Conservation (phyloP, 805 yeast genomes). For the Candida saitoana region DNA sequence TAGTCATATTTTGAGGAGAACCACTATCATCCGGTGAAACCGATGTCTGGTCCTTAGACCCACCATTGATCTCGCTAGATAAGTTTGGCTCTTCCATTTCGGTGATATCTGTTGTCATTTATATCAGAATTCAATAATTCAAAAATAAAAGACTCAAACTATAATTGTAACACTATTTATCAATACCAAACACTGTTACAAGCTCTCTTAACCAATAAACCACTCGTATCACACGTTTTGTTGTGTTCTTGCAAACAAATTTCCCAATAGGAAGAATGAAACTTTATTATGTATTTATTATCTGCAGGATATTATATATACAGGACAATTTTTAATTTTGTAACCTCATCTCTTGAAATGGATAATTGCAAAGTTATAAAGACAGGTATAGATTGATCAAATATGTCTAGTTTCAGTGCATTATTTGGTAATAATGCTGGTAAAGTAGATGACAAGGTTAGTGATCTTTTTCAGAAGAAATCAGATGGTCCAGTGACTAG, state of each 20-base stretch:
- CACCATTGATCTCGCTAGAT: background rate
- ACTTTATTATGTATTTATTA: too few relatives aligned
- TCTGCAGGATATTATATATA: background rate
- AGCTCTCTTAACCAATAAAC: background rate
- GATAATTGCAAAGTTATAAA: too few relatives aligned
- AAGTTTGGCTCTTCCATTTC: background rate
- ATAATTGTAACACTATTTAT: background rate
- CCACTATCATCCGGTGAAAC: background rate
- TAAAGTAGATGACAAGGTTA: constrained; percentile 26
- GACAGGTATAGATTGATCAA: too few relatives aligned
- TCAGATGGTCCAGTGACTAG: constrained; percentile 47
- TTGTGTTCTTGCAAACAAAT: too few relatives aligned
- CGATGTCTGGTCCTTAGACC: constrained; percentile 1
- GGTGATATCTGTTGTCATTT: background rate
- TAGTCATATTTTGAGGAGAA: constrained; percentile 8
- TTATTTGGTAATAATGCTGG: constrained; percentile 26
- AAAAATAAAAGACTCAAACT: background rate
- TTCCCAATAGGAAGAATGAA: too few relatives aligned
- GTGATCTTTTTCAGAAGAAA: constrained; percentile 24
- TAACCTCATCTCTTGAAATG: background rate
- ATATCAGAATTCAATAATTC: background rate
- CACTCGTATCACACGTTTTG: background rate
- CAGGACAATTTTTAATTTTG: too few relatives aligned
- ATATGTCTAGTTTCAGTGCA: constrained; percentile 33
- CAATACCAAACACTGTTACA: background rate